Conservation (phyloP, 2,329 filamentous ascomycete genomes). For the Botryosphaeria dothidea region DNA sequence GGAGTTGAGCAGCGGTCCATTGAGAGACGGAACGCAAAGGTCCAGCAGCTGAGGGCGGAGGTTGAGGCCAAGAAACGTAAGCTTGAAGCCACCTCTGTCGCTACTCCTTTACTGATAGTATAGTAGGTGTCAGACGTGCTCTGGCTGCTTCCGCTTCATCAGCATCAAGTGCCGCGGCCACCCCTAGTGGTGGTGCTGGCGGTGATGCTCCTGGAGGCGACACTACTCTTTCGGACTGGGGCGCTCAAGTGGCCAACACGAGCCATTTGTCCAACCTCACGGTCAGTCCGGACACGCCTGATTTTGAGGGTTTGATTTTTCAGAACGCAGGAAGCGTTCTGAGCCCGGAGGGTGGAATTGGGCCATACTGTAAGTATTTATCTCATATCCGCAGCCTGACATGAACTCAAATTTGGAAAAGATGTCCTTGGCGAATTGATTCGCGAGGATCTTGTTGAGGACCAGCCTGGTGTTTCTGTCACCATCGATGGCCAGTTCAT, state of each 20-base stretch:
- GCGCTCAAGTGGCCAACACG: background rate
- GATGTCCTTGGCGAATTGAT: conserved; percentile 54
- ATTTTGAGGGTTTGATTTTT: conserved; percentile 28
- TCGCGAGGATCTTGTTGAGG: conserved; percentile 50
- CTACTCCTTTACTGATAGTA: background rate
- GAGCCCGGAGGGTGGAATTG: conserved; percentile 34
- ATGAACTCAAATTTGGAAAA: background rate
- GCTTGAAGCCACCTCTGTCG: background rate
- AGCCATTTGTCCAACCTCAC: conserved; percentile 6
- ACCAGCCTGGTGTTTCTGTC: conserved; percentile 51
- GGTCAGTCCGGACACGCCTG: background rate
- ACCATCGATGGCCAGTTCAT: conserved; percentile 56
- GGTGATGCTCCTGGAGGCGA: background rate
- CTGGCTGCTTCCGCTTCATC: background rate
- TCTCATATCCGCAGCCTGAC: too few species aligned
- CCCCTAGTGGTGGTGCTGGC: background rate
- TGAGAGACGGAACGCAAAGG: background rate
- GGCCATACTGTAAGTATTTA: conserved; percentile 26
- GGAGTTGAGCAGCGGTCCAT: background rate
- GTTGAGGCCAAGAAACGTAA: conserved; percentile 3
- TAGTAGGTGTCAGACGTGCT: background rate
- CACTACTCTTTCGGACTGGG: background rate
- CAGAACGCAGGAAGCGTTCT: conserved; percentile 36
- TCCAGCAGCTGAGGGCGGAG: conserved; percentile 1
- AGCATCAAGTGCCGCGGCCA: background rate